Evolutionary conservation across 139 green algal genomes (phyloP).

Genomic region (Tetradesmus lagerheimii): DNA sequence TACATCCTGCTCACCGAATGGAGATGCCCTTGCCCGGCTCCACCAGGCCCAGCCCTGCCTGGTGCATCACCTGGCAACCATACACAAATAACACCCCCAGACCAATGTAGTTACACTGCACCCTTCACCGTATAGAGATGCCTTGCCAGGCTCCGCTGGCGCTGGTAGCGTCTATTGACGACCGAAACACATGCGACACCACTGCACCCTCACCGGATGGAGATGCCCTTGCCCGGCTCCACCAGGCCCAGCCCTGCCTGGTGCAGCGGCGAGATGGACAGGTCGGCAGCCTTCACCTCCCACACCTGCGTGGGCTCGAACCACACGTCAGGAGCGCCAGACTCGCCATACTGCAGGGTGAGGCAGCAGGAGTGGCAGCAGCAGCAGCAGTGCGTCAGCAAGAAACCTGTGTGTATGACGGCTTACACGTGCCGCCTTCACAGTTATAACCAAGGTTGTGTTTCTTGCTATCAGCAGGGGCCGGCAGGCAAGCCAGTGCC

Average conservation of each 20-base stretch:
- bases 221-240: constrained; percentile 88
- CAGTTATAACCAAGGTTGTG: neutral
- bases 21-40: no score
- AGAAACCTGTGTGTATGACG: no score
- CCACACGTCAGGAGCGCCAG: constrained; percentile 91
- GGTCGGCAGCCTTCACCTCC: constrained; percentile 98
- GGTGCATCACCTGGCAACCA: no score
- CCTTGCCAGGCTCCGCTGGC: no score
- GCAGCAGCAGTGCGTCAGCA: neutral
- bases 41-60: no score
- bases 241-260: constrained; percentile 87
- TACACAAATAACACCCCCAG: no score
- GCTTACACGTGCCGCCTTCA: no score
- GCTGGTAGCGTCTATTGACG: no score
- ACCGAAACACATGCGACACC: no score
- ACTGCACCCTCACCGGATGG: constrained; percentile 70
- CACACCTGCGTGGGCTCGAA: constrained; percentile 93
- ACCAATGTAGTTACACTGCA: no score
- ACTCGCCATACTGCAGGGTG: constrained; percentile 69
- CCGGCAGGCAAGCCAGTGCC: neutral
- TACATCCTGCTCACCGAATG: no score
- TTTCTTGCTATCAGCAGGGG: neutral
- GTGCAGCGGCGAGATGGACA: constrained; percentile 95
- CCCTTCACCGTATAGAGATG: no score
- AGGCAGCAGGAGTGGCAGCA: neutral